A percentile compares a stretch with the other conserved stretches of the same genome.
These are phyloP conservation scores for Dipodascopsis uninucleata DNA, from an alignment of 805 yeast species.

Conservation along the genomic window DNA sequence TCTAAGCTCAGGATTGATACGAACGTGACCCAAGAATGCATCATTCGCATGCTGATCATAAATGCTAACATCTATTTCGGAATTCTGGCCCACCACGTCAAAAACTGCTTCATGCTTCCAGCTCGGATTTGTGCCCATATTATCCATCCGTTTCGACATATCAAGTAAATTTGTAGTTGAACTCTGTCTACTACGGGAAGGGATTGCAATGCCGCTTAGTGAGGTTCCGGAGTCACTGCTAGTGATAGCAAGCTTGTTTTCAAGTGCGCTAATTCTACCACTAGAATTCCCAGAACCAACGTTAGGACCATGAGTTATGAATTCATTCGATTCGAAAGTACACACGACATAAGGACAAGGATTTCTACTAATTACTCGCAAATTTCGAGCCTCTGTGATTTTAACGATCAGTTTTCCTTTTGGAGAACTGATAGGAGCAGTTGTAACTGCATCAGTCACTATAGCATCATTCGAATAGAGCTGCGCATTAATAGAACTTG, in stretches of 20 bases:
- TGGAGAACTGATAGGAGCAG: conserved; percentile 44
- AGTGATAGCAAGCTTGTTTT: neutral
- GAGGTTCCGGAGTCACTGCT: conserved; percentile 10
- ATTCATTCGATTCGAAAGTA: conserved; percentile 87
- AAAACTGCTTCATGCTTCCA: conserved; percentile 94
- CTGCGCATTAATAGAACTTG: neutral
- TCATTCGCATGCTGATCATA: conserved; percentile 84
- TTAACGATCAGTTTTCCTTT: conserved; percentile 80
- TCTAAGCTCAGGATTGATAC: conserved; percentile 57
- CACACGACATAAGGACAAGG: conserved; percentile 80
- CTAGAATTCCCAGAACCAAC: conserved; percentile 10
- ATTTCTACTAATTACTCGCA: conserved; percentile 51
- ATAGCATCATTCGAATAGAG: neutral
- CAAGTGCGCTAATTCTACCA: neutral
- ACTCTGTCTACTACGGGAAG: conserved; percentile 32
- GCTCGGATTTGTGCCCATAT: conserved; percentile 56
- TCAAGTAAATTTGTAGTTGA: conserved; percentile 19
- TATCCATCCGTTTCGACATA: conserved; percentile 16
- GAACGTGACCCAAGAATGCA: conserved; percentile 78
- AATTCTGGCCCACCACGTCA: conserved; percentile 74
- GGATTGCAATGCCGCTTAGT: conserved; percentile 37
- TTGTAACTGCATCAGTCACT: conserved; percentile 2
- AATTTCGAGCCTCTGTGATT: conserved; percentile 73
- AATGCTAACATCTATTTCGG: conserved; percentile 84
- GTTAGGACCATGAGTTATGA: conserved; percentile 75